Conservation (phyloP, 352 stramenopile species). For the Halophytophthora batemanensis region DNA sequence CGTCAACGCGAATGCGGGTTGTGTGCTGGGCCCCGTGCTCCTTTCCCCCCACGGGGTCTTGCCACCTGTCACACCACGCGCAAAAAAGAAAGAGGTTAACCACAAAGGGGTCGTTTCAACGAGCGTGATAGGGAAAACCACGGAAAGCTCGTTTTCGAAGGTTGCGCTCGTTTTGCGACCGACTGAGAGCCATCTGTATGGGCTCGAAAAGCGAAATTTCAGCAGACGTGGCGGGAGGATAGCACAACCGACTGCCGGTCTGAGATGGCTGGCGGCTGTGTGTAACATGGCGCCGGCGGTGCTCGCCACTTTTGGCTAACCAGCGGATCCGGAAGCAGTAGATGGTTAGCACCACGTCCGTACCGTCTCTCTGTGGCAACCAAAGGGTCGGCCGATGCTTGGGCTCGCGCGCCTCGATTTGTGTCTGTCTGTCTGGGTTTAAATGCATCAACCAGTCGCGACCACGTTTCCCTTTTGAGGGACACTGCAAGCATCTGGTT, state of each 20-base stretch:
- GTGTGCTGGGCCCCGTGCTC: constrained; percentile 10
- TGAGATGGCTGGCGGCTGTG: constrained; percentile 29
- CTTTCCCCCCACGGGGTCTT: neutral
- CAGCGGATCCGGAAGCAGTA: constrained; percentile 14
- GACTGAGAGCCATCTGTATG: constrained; percentile 24
- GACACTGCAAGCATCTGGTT: no score
- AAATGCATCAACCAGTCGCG: no score
- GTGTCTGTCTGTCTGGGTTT: no score
- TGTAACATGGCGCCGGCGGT: constrained; percentile 20
- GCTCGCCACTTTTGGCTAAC: constrained; percentile 7
- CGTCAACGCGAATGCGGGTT: constrained; percentile 14
- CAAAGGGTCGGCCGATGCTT: constrained; percentile 12
- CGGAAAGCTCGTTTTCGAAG: neutral
- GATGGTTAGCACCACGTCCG: constrained; percentile 11
- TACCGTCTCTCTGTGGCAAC: constrained; percentile 7
- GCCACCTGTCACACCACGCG: constrained; percentile 13
- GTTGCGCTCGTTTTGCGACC: neutral
- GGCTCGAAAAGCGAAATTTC: constrained; percentile 19
- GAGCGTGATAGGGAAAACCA: constrained; percentile 31
- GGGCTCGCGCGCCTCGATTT: neutral
- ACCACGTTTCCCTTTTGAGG: no score
- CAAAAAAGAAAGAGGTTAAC: constrained; percentile 20
- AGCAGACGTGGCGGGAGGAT: constrained; percentile 7
- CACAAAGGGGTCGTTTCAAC: constrained; percentile 16
- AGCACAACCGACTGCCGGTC: constrained; percentile 5